Conservation (phyloP, 2,329 filamentous ascomycete species). For the Mycogone perniciosa region DNA sequence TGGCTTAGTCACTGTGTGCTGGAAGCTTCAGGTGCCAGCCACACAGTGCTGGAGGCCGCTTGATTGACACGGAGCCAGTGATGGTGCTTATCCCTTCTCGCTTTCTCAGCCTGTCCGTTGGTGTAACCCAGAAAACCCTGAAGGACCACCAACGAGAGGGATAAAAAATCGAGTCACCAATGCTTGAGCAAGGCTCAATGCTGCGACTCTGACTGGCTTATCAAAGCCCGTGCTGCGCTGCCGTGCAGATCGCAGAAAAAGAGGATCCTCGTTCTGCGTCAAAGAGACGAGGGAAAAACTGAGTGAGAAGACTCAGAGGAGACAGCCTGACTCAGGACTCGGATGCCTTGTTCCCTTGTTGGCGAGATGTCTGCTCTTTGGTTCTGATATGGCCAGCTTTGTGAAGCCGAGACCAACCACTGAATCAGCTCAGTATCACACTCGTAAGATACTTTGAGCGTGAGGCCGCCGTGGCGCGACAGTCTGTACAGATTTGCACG, state of each 20-base stretch:
- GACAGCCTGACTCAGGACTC: slow-evolving; percentile 8
- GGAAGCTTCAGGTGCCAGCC: slow-evolving; percentile 15
- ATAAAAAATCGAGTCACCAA: not conserved
- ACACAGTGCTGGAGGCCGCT: slow-evolving; percentile 16
- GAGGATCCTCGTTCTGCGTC: too few relatives aligned
- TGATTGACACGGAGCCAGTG: slow-evolving; percentile 9
- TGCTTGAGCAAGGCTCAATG: not conserved
- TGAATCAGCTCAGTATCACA: slow-evolving; percentile 1
- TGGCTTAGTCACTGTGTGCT: slow-evolving; percentile 12
- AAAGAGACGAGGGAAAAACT: too few relatives aligned
- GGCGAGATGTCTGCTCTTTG: slow-evolving; percentile 2
- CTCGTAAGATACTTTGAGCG: not conserved
- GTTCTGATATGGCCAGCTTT: slow-evolving; percentile 4
- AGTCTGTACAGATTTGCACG: slow-evolving; percentile 1
- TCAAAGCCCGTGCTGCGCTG: too few relatives aligned
- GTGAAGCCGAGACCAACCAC: slow-evolving; percentile 10
- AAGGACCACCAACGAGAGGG: too few relatives aligned
- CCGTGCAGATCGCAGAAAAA: not conserved
- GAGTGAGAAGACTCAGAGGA: not conserved
- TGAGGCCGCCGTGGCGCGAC: not conserved
- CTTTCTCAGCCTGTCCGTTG: not conserved
- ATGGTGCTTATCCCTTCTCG: slow-evolving; percentile 1
- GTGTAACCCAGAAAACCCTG: not conserved
- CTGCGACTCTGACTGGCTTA: slow-evolving; percentile 1
- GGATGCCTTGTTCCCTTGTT: not conserved